Evolutionary conservation across 495 filamentous ascomycete species (phyloP).

Genomic region (Neurospora sp.): DNA sequence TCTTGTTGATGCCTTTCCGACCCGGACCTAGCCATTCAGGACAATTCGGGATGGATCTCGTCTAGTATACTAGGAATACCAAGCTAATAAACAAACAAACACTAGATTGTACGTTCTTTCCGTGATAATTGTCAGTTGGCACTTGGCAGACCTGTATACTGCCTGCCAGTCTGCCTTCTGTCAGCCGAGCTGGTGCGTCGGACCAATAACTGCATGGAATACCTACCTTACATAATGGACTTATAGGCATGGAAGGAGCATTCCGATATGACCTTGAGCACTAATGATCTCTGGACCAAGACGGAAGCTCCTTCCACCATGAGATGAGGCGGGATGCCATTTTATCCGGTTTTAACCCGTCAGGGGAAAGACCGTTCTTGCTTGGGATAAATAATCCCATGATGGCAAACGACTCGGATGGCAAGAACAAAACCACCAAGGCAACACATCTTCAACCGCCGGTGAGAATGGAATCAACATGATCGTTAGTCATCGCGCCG

Average conservation of each 20-base stretch:
- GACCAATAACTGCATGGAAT: no score
- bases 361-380: no score
- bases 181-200: no score
- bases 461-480: slow-evolving; percentile 1
- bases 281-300: background rate
- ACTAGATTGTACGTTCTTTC: no score
- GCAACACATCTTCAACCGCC: background rate
- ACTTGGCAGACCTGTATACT: no score
- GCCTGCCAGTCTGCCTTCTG: background rate
- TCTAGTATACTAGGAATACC: no score
- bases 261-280: background rate
- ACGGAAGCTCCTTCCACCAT: background rate
- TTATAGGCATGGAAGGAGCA: background rate
- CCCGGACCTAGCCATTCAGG: no score
- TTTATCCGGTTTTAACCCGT: background rate
- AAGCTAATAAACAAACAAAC: background rate
- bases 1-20: no score
- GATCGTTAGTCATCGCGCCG: slow-evolving; percentile 8
- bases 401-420: background rate
- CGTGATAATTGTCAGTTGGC: no score
- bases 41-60: no score
- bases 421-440: background rate
- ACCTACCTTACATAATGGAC: no score
- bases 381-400: no score
- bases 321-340: background rate